Base-by-base conservation (phyloP, 164 flowering plant genomes). In the Warburgia ugandensis region DNA sequence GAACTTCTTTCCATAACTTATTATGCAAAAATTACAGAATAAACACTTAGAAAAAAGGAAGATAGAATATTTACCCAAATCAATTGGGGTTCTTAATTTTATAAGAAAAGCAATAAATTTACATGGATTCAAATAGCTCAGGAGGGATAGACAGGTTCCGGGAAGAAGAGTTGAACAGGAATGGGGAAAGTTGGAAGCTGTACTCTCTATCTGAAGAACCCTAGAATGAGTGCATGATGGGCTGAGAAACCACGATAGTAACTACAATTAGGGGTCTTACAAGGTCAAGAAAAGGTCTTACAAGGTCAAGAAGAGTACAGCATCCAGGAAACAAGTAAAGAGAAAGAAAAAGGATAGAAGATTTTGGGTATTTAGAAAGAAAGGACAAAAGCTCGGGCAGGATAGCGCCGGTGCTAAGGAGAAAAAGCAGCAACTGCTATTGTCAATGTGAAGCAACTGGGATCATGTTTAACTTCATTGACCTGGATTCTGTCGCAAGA, bases 281-380 rank as follows among this genome's bases (percentile, higher is more conserved):
- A 79, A 86, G 91, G 86, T 77, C 95, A 83, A 86, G 88, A 83
- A 83, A 79, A 79, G 83, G 88, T 71, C 86, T 86, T 81, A 83
- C 91, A 83, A 81, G 86, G 89, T 79, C 89, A 81, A 83, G 84
- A 83, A 83, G 54, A 69, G 28, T n/a, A 23, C 16, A 45, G 44
- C 31, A 0, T 59, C 23, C 28, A 48, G 42, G 29, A 44, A 29
- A 58, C 6, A 47, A 19, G 16, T 12, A 43, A 46, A 28, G 0
- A 50, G 23, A 37, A 6, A 35, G 31, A 16, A 8, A 23, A 14
- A 7, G 14, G 52, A 3, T 26, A 29, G 33, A n/a, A n/a, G 35
- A n/a, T 10, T 38, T 29, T 5, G 42, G 20, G 30, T 12, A 13
- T 19, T 20, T 11, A 35, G 38, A 16, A 52, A 59, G 14, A 16